Evolutionary conservation across 1,284 basidiomycete genomes (phyloP), one percentile per base, ranked within the genome.

Genomic region (Baeospora myosura): DNA sequence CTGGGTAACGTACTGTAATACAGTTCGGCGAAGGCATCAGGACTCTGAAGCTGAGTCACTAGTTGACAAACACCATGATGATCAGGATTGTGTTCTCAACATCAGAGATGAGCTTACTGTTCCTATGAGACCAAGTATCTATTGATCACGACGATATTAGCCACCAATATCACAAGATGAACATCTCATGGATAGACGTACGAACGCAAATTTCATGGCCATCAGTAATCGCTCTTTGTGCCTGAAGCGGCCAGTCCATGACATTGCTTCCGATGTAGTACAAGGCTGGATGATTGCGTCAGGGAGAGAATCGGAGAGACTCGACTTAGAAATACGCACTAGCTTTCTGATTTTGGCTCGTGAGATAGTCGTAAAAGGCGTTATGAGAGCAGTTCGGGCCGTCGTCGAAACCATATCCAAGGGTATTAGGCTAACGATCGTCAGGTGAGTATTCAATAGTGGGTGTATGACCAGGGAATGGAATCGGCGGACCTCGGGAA

Each of bases 191-290:
- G 21, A 16, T 8, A 16, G 16, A 74, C 73, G 62, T 44, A 70
- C 72, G 75, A 43, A 68, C 66, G 37, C 72, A 74, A 41, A 82
- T 65, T 58, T 82, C 77, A 55, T 86, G 82, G 6, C 84, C 78
- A 52, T 78, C 71, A 38, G 71, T 61, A 50, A 85, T 64, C 38
- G 68, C 75, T 40, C 82, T 74, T 40, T 83, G 71, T 40, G 85
- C 83, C 53, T 86, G 76, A 3, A 80, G 72, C 17, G 83, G 75
- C 60, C 80, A 85, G 51, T 86, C 71, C 51, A 81, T 71, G 37
- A 87, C 75, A 33, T 83, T 88, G 40, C 83, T 86, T 26, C 88
- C 87, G 43, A 89, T 76, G 58, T 79, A 90, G 63, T 86, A 90
- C 71, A 78, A 69, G 4, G 86, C 72, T 74, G 20, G 14, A 17